These are phyloP conservation scores for Clonostachys solani DNA, from an alignment of 2,329 filamentous ascomycete genomes.

Conservation along the genomic window DNA sequence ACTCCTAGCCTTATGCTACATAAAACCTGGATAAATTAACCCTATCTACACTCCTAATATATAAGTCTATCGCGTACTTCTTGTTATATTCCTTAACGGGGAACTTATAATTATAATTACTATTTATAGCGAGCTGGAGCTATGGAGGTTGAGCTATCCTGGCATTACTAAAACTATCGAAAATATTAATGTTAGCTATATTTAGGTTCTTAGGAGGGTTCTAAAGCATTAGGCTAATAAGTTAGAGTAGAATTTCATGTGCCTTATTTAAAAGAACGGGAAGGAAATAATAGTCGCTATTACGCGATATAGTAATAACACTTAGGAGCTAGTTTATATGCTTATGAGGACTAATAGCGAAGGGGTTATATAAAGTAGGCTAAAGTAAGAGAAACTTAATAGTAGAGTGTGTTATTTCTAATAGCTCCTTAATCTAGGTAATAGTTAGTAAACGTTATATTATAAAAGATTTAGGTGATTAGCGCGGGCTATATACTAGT, in stretches of 20 bases:
- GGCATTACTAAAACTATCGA: slow-evolving; percentile 61
- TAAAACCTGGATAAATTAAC: too few species aligned
- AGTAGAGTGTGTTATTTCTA: slow-evolving; percentile 71
- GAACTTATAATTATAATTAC: slow-evolving; percentile 42
- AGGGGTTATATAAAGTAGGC: slow-evolving; percentile 55
- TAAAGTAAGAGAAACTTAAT: slow-evolving; percentile 68
- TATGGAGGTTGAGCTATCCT: slow-evolving; percentile 52
- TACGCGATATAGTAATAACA: slow-evolving; percentile 66
- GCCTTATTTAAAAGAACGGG: slow-evolving; percentile 75
- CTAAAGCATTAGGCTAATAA: slow-evolving; percentile 56
- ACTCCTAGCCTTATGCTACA: too few species aligned
- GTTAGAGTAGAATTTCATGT: slow-evolving; percentile 62
- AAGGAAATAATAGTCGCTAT: slow-evolving; percentile 70
- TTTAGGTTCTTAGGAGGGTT: slow-evolving; percentile 50
- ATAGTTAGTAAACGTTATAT: neutral
- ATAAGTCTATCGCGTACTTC: slow-evolving; percentile 24
- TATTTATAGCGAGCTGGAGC: slow-evolving; percentile 37
- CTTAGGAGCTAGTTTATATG: slow-evolving; percentile 67
- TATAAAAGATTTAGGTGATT: neutral
- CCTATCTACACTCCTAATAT: too few species aligned
- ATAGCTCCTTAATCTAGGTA: slow-evolving; percentile 68
- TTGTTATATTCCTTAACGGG: slow-evolving; percentile 35
- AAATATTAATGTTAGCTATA: slow-evolving; percentile 55
- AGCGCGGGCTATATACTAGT: slow-evolving; percentile 47
- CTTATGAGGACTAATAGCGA: slow-evolving; percentile 65